A percentile compares a stretch with the other conserved stretches of the same genome.
These are phyloP conservation scores for Pinus taeda DNA, from an alignment of 75 land plant genomes.

Conservation along the genomic window DNA sequence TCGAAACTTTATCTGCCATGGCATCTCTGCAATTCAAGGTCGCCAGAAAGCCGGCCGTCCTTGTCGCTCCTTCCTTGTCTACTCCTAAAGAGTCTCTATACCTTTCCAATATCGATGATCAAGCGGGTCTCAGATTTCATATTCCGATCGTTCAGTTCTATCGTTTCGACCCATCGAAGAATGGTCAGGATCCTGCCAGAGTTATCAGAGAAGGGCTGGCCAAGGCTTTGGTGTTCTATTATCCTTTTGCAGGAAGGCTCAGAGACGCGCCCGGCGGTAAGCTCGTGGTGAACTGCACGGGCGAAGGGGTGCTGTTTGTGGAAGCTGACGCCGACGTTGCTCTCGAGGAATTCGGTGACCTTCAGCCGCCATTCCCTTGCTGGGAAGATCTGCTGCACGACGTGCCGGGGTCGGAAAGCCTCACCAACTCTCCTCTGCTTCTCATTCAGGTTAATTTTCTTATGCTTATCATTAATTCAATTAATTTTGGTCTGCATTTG, in stretches of 20 bases:
- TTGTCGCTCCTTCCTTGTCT: constrained; percentile 23
- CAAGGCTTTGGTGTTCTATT: neutral
- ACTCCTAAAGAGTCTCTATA: constrained; percentile 25
- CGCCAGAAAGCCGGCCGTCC: constrained; percentile 5
- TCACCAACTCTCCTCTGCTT: neutral
- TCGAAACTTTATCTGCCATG: neutral
- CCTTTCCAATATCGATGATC: constrained; percentile 52
- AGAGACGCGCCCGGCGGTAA: neutral
- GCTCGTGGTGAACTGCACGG: neutral
- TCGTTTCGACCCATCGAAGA: neutral
- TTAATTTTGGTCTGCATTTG: neutral
- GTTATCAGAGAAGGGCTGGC: neutral
- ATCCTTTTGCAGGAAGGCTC: constrained; percentile 5
- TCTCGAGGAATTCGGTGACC: constrained; percentile 11
- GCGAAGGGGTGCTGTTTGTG: neutral
- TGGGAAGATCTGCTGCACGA: neutral
- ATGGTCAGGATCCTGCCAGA: neutral
- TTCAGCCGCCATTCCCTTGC: neutral
- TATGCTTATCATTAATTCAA: neutral
- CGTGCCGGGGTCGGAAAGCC: neutral
- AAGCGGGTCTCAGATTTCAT: constrained; percentile 28
- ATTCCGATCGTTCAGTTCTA: constrained; percentile 17
- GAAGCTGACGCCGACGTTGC: constrained; percentile 27
- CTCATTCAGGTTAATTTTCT: neutral
- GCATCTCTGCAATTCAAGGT: neutral